A percentile compares a stretch with the other conserved stretches of the same genome.
phyloP scores from a whole-genome alignment of 768 basidiomycete species.

The Dentipellis fragilis region DNA sequence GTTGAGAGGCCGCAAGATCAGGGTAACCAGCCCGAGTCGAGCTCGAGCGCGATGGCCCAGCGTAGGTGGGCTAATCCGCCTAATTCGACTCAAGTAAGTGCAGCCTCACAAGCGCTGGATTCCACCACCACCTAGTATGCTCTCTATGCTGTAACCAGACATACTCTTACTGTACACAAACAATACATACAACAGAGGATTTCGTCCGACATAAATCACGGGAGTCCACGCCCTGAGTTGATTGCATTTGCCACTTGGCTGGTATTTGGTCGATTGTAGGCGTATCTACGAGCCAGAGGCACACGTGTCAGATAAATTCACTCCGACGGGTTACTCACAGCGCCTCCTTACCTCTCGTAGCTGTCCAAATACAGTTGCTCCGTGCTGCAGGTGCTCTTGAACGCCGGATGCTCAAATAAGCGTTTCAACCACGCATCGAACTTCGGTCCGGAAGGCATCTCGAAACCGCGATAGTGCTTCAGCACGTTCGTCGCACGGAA shows the following conservation, averaged over 20 bases:
- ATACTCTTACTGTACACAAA: too few relatives aligned
- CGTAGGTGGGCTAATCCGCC: too few relatives aligned
- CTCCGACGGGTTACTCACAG: not conserved
- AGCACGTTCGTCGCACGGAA: constrained; percentile 56
- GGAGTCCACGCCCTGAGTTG: constrained; percentile 52
- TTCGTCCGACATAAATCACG: constrained; percentile 28
- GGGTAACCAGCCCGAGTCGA: too few relatives aligned
- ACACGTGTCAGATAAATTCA: not conserved
- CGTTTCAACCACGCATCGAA: constrained; percentile 44
- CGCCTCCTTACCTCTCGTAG: constrained; percentile 47
- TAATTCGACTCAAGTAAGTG: too few relatives aligned
- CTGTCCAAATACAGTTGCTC: constrained; percentile 59
- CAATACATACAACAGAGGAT: too few relatives aligned
- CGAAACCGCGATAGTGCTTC: constrained; percentile 59
- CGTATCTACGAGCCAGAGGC: constrained; percentile 38
- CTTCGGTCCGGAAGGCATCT: constrained; percentile 36
- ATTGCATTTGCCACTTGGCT: constrained; percentile 71
- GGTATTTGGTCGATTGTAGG: constrained; percentile 68
- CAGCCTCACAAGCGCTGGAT: too few relatives aligned
- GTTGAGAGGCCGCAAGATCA: too few relatives aligned
- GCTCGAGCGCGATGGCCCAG: too few relatives aligned
- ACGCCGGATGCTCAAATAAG: constrained; percentile 49
- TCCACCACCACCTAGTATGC: too few relatives aligned
- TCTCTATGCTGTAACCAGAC: too few relatives aligned
- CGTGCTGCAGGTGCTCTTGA: constrained; percentile 60